These are phyloP conservation scores for Tetrastigma voinierianum DNA, from an alignment of 164 flowering plant species.

Conservation along the genomic window DNA sequence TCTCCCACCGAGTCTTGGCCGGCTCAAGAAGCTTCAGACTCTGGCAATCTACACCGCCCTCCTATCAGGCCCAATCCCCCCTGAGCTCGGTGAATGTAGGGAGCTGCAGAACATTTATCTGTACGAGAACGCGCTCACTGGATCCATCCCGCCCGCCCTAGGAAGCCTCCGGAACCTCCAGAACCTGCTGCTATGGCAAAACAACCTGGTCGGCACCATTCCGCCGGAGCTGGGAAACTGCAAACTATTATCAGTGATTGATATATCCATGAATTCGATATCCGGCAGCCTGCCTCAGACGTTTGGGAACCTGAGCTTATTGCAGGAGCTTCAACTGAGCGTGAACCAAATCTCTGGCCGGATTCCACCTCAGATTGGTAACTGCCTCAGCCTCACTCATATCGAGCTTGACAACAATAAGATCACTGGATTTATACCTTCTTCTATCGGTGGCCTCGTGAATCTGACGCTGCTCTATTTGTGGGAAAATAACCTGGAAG, in stretches of 20 bases:
- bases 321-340: conserved; percentile 71
- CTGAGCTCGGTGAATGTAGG: conserved; percentile 68
- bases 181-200: conserved; percentile 67
- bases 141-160: conserved; percentile 54
- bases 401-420: conserved; percentile 86
- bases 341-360: conserved; percentile 64
- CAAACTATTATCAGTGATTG: conserved; percentile 40
- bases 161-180: conserved; percentile 53
- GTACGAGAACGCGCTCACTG: conserved; percentile 67
- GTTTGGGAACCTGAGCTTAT: conserved; percentile 48
- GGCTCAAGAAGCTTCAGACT: conserved; percentile 63
- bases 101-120: conserved; percentile 58
- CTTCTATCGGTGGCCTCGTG: conserved; percentile 45
- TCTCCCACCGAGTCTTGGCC: conserved; percentile 57
- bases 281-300: conserved; percentile 58
- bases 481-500: conserved; percentile 77
- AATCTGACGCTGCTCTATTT: conserved; percentile 54
- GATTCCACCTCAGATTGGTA: conserved; percentile 53
- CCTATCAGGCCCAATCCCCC: conserved; percentile 74
- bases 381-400: conserved; percentile 48
- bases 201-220: conserved; percentile 60
- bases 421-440: conserved; percentile 63
- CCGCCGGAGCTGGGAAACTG: conserved; percentile 74
- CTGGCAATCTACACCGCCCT: conserved; percentile 73
- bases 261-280: conserved; percentile 66